Base-by-base conservation (phyloP, 345 rosid genomes). In the Citrus trifoliata region DNA sequence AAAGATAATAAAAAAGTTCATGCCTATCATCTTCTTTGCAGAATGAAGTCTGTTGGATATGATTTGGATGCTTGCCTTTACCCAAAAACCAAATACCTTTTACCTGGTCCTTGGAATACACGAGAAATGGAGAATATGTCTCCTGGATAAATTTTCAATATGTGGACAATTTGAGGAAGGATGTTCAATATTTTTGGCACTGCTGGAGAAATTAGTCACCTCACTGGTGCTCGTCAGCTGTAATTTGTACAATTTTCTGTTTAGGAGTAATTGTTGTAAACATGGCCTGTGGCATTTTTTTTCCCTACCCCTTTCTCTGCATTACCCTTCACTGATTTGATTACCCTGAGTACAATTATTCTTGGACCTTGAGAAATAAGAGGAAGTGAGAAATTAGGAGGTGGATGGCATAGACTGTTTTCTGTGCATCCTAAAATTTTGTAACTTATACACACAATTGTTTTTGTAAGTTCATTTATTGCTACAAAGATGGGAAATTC, bases 31-130 rank as follows among this genome's bases (percentile, higher is more conserved):
- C 84, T 96, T 73, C 69, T 85, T 27, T 27, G 81, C 73, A 85
- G 86, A 82, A 94, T 96, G 97, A 76, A 85, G 70, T 78, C 82
- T 51, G 69, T 81, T 67, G 95, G 97, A 68, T 96, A 94, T 67
- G 80, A 94, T 74, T 71, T 94, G 83, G 81, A 90, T 67, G 55
- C 82, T 10, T 82, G 77, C 83, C 87, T 93, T 80, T 30, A 82
- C 75, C 38, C 10, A 35, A 55, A 46, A 55, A 83, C 88, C 32
- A 87, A 85, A 76, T 64, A 70, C 10, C 83, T 87, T 76, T 81
- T 89, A 68, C 24, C 24, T 63, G 76, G 40, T n/a, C 67, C 71
- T 32, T 48, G 35, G 67, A 66, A 40, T 69, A 12, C 65, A 21
- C 8, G 33, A 65, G 72, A 77, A 59, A 81, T 56, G 77, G 82